Evolutionary conservation across 1,139 yeast genomes (phyloP).

Genomic region (Nakaseomyces uthaithaninus): DNA sequence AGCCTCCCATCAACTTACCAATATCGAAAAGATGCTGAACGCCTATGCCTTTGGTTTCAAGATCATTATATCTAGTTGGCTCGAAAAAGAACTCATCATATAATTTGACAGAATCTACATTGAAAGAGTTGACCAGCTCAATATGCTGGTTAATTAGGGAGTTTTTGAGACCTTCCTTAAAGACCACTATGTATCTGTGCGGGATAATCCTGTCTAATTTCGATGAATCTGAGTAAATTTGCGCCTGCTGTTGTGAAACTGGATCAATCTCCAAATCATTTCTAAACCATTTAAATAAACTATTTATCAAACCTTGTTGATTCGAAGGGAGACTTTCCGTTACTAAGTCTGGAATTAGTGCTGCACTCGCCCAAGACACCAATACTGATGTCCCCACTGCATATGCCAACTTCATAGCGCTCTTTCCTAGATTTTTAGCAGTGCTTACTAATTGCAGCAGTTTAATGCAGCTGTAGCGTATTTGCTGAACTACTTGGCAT

Average conservation of each 20-base stretch:
- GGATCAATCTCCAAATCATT: neutral
- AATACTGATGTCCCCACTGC: no score
- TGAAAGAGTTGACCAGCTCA: neutral
- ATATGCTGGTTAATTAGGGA: neutral
- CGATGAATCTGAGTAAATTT: neutral
- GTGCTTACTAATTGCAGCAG: no score
- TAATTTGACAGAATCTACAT: neutral
- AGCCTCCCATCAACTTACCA: conserved; percentile 49
- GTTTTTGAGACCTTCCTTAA: conserved; percentile 44
- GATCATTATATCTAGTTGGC: conserved; percentile 9
- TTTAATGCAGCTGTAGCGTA: no score
- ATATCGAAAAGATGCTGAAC: conserved; percentile 58
- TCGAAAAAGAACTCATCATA: neutral
- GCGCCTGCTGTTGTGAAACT: no score
- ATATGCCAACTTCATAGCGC: no score
- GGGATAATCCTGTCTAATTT: conserved; percentile 41
- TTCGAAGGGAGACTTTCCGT: neutral
- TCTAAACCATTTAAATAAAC: neutral
- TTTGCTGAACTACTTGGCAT: no score
- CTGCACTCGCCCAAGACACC: neutral
- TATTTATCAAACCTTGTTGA: neutral
- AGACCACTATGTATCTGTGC: conserved; percentile 69
- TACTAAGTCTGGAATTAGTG: neutral
- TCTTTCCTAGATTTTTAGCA: no score
- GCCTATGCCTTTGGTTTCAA: conserved; percentile 41